A percentile compares a stretch with the other conserved stretches of the same genome.
Conservation (phyloP, 208 protist species). For the Giardia duodenalis region DNA sequence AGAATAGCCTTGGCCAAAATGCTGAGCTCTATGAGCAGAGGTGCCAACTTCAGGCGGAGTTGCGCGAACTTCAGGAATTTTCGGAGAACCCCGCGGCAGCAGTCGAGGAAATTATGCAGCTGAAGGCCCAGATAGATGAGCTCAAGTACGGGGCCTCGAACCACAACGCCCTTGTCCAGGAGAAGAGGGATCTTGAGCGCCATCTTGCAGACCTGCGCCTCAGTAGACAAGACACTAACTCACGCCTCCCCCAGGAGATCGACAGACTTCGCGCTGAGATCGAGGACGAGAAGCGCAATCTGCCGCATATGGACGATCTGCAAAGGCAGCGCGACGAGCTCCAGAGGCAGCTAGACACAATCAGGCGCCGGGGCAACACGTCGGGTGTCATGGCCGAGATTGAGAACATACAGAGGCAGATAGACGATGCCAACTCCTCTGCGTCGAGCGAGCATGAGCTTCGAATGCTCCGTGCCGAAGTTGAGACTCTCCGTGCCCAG, state of each 20-base stretch:
- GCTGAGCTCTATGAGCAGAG: background rate
- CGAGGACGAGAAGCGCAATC: background rate
- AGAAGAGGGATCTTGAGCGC: background rate
- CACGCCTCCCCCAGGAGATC: background rate
- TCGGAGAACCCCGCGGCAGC: background rate
- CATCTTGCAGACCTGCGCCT: background rate
- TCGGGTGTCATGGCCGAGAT: background rate
- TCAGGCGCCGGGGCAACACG: background rate
- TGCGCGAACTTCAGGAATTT: background rate
- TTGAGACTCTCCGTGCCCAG: background rate
- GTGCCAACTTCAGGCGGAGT: background rate
- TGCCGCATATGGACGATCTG: background rate
- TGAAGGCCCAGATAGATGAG: background rate
- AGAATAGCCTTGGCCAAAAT: background rate
- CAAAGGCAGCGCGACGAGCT: background rate
- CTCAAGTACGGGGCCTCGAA: background rate
- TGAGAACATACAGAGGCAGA: background rate
- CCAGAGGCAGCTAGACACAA: background rate
- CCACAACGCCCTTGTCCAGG: background rate
- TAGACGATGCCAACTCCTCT: background rate
- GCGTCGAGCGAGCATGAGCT: background rate
- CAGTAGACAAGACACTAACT: background rate
- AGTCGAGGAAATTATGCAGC: background rate
- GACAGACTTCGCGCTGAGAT: background rate
- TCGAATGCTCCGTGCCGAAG: background rate